These are phyloP conservation scores for Parasarocladium wereldwijsianum DNA, from an alignment of 2,329 filamentous ascomycete genomes.

Conservation along the genomic window DNA sequence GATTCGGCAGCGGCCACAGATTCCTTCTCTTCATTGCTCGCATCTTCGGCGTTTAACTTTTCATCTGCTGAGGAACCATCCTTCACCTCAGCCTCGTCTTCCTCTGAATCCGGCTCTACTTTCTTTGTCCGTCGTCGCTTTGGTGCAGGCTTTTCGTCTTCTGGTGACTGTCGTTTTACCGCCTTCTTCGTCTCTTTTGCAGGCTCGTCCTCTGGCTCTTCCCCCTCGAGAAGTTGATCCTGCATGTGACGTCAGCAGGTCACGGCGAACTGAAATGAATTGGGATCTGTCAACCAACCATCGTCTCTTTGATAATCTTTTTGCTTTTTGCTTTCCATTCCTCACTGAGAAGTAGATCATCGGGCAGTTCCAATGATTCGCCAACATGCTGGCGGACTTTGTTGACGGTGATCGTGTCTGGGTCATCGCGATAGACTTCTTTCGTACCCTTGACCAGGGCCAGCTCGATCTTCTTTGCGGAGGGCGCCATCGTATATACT, in stretches of 20 bases:
- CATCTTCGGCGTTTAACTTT: constrained; percentile 5
- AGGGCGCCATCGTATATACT: constrained; percentile 22
- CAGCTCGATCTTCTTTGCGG: constrained; percentile 25
- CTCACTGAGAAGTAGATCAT: constrained; percentile 31
- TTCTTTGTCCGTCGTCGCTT: constrained; percentile 24
- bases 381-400: constrained; percentile 38
- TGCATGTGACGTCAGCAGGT: constrained; percentile 8
- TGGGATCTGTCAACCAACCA: constrained; percentile 28
- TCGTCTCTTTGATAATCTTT: constrained; percentile 34
- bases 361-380: constrained; percentile 29
- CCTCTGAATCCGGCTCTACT: constrained; percentile 15
- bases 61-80: constrained; percentile 8
- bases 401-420: constrained; percentile 39
- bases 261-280: no score
- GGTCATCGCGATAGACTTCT: constrained; percentile 26
- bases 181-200: constrained; percentile 14
- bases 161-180: constrained; percentile 19
- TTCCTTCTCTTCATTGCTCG: constrained; percentile 1
- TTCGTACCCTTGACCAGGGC: constrained; percentile 32
- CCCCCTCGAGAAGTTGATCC: constrained; percentile 22
- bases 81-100: constrained; percentile 13
- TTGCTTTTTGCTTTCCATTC: constrained; percentile 48
- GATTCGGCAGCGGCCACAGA: constrained; percentile 4
- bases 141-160: constrained; percentile 14
- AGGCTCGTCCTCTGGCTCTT: constrained; percentile 14